Conservation (phyloP, 2,329 filamentous ascomycete genomes). For the Fusarium veterinarium region DNA sequence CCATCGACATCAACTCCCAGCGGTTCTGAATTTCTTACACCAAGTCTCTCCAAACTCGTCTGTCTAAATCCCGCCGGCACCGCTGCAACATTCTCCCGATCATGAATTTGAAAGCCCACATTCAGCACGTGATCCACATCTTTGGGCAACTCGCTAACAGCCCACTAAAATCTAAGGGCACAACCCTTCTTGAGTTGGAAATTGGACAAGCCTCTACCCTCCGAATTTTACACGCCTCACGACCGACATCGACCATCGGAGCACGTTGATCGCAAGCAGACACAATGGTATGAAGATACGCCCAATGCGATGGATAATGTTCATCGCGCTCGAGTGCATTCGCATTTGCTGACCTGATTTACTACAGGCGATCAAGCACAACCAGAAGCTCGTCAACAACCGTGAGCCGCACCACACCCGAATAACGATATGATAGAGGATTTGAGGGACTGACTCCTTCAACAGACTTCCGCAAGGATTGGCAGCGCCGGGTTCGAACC, state of each 20-base stretch:
- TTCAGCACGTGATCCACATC: slow-evolving; percentile 36
- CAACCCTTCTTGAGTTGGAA: slow-evolving; percentile 57
- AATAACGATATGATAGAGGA: slow-evolving; percentile 44
- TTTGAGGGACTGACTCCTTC: slow-evolving; percentile 54
- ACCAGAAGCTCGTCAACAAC: slow-evolving; percentile 98
- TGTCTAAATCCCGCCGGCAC: neutral
- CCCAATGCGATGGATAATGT: slow-evolving; percentile 35
- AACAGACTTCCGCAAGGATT: slow-evolving; percentile 99
- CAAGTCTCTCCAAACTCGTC: neutral
- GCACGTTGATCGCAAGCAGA: slow-evolving; percentile 64
- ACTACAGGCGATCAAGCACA: slow-evolving; percentile 95
- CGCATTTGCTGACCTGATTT: slow-evolving; percentile 47
- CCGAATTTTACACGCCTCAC: slow-evolving; percentile 54
- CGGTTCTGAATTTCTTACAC: neutral
- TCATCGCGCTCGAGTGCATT: slow-evolving; percentile 26
- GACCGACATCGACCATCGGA: slow-evolving; percentile 57
- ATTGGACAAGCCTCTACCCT: slow-evolving; percentile 55
- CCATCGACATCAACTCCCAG: neutral
- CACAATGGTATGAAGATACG: slow-evolving; percentile 61
- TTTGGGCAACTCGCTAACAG: slow-evolving; percentile 18
- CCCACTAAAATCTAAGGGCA: slow-evolving; percentile 44
- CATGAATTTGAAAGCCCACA: neutral
- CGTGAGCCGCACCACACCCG: slow-evolving; percentile 67
- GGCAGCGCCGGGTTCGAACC: slow-evolving; percentile 98
- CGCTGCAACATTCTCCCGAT: slow-evolving; percentile 25